Conservation (phyloP, 208 protist genomes). For the Giardia duodenalis region DNA sequence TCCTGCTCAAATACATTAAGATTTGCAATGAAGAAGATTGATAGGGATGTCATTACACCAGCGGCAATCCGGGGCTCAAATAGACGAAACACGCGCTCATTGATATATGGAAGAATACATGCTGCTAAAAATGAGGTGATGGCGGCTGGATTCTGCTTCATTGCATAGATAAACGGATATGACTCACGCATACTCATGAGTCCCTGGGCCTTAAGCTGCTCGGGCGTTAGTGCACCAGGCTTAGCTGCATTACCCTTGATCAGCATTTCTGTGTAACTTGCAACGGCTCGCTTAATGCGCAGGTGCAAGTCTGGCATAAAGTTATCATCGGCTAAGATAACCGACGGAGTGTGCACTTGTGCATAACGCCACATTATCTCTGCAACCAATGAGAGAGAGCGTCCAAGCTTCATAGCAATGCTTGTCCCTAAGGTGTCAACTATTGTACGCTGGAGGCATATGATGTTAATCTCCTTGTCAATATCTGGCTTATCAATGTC, state of each 20-base stretch:
- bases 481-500: neutral
- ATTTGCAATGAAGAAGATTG: neutral
- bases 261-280: neutral
- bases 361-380: neutral
- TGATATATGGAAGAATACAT: neutral
- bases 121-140: neutral
- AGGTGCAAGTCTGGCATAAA: neutral
- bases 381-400: neutral
- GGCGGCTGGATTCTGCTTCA: neutral
- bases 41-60: neutral
- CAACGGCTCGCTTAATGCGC: neutral
- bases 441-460: neutral
- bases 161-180: neutral
- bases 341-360: neutral
- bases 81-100: neutral
- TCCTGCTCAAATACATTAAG: neutral
- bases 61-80: neutral
- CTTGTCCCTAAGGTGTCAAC: neutral
- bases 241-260: neutral
- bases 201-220: neutral
- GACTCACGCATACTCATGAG: neutral
- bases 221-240: neutral
- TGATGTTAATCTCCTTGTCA: neutral
- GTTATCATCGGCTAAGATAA: neutral
- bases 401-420: neutral